phyloP scores from a whole-genome alignment of 1,284 basidiomycete genomes.

The Lignosus rhinocerotis region DNA sequence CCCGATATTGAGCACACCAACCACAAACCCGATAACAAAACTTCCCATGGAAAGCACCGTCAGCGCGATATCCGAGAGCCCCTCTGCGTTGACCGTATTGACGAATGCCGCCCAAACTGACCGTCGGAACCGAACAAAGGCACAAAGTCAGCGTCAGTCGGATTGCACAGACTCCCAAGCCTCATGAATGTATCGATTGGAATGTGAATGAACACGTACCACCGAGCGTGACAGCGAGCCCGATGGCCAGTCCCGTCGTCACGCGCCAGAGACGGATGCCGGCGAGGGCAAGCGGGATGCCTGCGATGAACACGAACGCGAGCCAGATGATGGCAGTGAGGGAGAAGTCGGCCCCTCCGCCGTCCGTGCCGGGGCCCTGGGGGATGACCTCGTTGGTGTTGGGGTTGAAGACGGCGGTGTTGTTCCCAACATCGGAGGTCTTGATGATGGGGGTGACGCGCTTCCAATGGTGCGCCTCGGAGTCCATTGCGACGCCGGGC shows the following conservation, averaged over 20 bases:
- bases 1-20: slow-evolving; percentile 53
- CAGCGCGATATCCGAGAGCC: slow-evolving; percentile 53
- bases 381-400: slow-evolving; percentile 42
- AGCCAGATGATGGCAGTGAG: slow-evolving; percentile 59
- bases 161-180: not conserved
- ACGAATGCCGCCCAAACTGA: slow-evolving; percentile 62
- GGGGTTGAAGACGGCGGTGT: slow-evolving; percentile 45
- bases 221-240: slow-evolving; percentile 46
- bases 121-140: not conserved
- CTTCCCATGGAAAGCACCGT: slow-evolving; percentile 48
- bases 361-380: slow-evolving; percentile 60
- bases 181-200: not conserved
- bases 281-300: slow-evolving; percentile 51
- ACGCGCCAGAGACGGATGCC: slow-evolving; percentile 58
- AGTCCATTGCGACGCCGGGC: not conserved
- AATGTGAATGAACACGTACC: slow-evolving; percentile 37
- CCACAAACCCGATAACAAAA: slow-evolving; percentile 49
- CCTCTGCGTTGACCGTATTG: slow-evolving; percentile 49
- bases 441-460: slow-evolving; percentile 31
- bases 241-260: slow-evolving; percentile 55
- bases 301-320: slow-evolving; percentile 48
- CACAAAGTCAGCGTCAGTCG: not conserved
- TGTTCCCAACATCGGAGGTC: slow-evolving; percentile 41
- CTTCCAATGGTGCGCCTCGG: slow-evolving; percentile 6
- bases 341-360: slow-evolving; percentile 51